Percentiles rank a stretch among this genome's conserved stretches.
Evolutionary conservation across 768 basidiomycete species (phyloP).

Genomic region (Mycena haematopus): DNA sequence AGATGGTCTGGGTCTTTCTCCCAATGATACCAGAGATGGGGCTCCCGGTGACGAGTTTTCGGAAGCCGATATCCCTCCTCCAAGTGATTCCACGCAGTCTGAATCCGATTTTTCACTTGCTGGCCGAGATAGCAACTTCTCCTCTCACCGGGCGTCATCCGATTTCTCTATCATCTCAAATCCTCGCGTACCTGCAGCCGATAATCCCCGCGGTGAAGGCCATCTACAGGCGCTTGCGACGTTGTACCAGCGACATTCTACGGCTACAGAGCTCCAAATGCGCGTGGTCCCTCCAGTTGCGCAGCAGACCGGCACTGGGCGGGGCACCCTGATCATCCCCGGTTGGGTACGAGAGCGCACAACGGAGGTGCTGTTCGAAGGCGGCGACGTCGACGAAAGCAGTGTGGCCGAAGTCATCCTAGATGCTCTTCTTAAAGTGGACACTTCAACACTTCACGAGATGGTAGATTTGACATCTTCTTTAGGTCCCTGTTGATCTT

Average conservation of each 20-base stretch:
- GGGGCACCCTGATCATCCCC: slow-evolving; percentile 83
- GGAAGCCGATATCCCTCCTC: slow-evolving; percentile 48
- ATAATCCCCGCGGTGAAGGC: slow-evolving; percentile 48
- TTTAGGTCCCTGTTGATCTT: slow-evolving; percentile 88
- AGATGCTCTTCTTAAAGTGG: slow-evolving; percentile 79
- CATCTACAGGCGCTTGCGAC: slow-evolving; percentile 70
- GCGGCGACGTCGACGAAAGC: slow-evolving; percentile 86
- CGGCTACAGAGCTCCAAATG: slow-evolving; percentile 75
- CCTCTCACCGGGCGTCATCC: slow-evolving; percentile 59
- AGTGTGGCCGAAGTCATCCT: slow-evolving; percentile 85
- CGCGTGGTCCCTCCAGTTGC: slow-evolving; percentile 69
- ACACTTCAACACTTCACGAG: not conserved
- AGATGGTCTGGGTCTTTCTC: slow-evolving; percentile 51
- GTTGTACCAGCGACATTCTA: slow-evolving; percentile 79
- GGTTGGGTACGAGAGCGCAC: slow-evolving; percentile 96
- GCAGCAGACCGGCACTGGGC: slow-evolving; percentile 74
- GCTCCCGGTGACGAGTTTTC: slow-evolving; percentile 44
- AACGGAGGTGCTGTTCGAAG: slow-evolving; percentile 89
- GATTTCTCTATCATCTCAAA: slow-evolving; percentile 64
- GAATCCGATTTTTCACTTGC: slow-evolving; percentile 72
- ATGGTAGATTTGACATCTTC: not conserved
- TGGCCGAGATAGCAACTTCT: slow-evolving; percentile 53
- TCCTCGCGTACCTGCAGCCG: slow-evolving; percentile 41
- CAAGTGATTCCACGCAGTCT: slow-evolving; percentile 63
- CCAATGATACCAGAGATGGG: slow-evolving; percentile 40